phyloP scores from a whole-genome alignment of 1,284 basidiomycete species.

The Xerocomus amazonicus region DNA sequence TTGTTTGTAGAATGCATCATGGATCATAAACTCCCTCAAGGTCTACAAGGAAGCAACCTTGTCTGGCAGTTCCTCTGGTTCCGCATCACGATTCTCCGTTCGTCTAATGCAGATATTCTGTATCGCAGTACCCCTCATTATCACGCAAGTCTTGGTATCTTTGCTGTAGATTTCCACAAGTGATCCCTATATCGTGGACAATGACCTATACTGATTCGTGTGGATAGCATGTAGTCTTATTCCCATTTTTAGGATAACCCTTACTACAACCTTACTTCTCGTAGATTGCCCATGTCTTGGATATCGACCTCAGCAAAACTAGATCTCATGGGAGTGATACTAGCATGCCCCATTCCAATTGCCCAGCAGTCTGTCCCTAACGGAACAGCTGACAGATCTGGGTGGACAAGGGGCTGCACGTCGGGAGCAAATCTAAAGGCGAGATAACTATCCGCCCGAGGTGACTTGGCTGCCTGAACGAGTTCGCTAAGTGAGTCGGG shows the following conservation, averaged over 20 bases:
- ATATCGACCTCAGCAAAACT: conserved; percentile 61
- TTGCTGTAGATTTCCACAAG: conserved; percentile 13
- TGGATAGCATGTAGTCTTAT: conserved; percentile 15
- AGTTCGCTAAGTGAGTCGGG: conserved; percentile 36
- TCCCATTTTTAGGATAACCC: not conserved
- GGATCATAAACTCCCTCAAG: conserved; percentile 54
- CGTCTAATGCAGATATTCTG: conserved; percentile 4
- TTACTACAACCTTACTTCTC: conserved; percentile 52
- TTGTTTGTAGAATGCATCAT: conserved; percentile 50
- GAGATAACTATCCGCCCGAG: conserved; percentile 40
- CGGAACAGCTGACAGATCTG: conserved; percentile 55
- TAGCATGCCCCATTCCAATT: conserved; percentile 60
- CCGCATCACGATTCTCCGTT: conserved; percentile 3
- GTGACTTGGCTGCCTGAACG: not conserved
- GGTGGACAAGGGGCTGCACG: conserved; percentile 66
- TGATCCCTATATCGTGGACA: conserved; percentile 3
- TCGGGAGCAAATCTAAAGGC: conserved; percentile 82
- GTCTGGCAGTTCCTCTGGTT: conserved; percentile 27
- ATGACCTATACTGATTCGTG: conserved; percentile 8
- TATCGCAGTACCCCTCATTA: conserved; percentile 3
- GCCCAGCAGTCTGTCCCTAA: conserved; percentile 83
- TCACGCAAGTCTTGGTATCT: conserved; percentile 15
- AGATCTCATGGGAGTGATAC: conserved; percentile 72
- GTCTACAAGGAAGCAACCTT: conserved; percentile 48
- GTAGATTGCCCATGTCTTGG: conserved; percentile 26